Evolutionary conservation across 78 protist species (phyloP), one percentile per base, ranked within the genome.

Genomic region (Guillardia theta): DNA sequence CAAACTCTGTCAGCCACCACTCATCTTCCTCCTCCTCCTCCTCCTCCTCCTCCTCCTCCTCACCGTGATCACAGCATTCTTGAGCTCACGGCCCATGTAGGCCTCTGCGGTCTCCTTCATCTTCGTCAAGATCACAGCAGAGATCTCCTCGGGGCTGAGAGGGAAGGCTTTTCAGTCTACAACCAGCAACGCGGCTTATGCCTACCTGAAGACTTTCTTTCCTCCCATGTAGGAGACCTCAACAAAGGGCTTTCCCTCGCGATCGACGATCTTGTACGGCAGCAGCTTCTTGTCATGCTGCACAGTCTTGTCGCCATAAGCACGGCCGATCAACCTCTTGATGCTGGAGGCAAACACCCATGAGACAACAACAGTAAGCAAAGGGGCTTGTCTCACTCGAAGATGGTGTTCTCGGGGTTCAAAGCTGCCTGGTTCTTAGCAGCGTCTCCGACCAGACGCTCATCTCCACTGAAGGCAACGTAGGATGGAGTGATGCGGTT

Each of bases 401-500:
- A 98, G 44, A 99, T 88, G 36, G 99, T 99, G 97, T 98, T 98
- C 54, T 44, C 58, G 50, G 99, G 99, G 96, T 99, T 99, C 88
- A 96, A 58, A 46, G 99, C 96, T 1, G 96, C 98, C 95, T 97
- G 98, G 95, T 95, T 93, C 93, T 96, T 96, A 24, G 97, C 97
- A 30, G 97, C 96, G 30, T 96, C 97, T 9, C 97, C 97, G 70
- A 70, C 83, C 53, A 80, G 50, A 33, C 90, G 12, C 95, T 93
- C 96, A 0, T 92, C 46, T 47, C 97, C 99, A 41, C 93, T 58
- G 95, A 99, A 99, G 41, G 99, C 99, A 27, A 99, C 99, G 64
- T 95, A 98, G 18, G 99, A 98, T 43, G 99, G 99, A 18, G 99
- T 98, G 43, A 98, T 97, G 58, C 99, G 96, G 97, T 97, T 98